Base-by-base conservation (phyloP, 371 early-diverging fungal genomes). In the Mucor irregularis region DNA sequence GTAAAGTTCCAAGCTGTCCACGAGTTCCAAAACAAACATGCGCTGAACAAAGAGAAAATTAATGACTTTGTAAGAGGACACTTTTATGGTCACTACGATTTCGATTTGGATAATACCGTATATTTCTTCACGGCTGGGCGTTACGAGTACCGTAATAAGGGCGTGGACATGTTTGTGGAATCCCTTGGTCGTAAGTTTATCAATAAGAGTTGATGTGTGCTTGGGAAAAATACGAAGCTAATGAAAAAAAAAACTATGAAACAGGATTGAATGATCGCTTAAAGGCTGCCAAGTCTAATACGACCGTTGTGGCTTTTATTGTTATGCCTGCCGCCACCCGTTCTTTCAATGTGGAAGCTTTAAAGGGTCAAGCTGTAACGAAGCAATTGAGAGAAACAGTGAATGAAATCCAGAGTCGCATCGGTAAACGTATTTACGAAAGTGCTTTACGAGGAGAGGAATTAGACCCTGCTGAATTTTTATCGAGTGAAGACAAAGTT, bases 121-220 rank as follows among this genome's bases (percentile, higher is more conserved):
- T 97, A 97, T 71, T 94, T 96, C 66, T 97, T 97, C 74, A 96
- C 94, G 0, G 96, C 98, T 38, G 98, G 98, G n/a, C 90, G 97
- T 38, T 95, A 95, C 62, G 97, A 97, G 70, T 96, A 85, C 75
- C 86, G 95, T 54, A 96, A 97, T 78, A 97, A 97, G 80, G 98
- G 98, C 39, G 84, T 96, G 5, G 98, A 97, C 75, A 95, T 96
- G 95, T 94, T 83, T 67, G 83, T 96, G n/a, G 96, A 97, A 66
- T 79, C 91, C 0, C 78, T 97, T 49, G 88, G 90, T 10, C 87
- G 96, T 90, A 82, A 76, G 89, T 83, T n/a, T 26, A 37, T 19
- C 14, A 35, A 14, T 11, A 14, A 35, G 14, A n/a, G n/a, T n/a
- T n/a, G n/a, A n/a, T n/a, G n/a, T n/a, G n/a, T n/a, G n/a, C n/a